phyloP scores from a whole-genome alignment of 805 yeast genomes.

The Metschnikowia continentalis region DNA sequence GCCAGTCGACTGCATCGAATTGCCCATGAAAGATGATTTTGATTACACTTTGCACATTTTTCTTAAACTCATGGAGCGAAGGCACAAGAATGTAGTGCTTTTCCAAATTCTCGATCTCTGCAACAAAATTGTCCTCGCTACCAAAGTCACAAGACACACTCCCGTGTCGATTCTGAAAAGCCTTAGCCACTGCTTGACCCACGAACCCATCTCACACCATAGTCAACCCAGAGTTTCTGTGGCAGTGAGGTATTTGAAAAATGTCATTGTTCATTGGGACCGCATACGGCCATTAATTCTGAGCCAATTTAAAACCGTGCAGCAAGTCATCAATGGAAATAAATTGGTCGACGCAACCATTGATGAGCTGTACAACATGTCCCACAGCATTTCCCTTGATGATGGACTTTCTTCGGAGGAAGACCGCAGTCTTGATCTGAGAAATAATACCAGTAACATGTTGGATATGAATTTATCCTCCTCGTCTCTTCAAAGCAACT shows the following conservation, averaged over 20 bases:
- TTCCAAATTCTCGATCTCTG: constrained; percentile 43
- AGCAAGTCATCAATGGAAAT: constrained; percentile 16
- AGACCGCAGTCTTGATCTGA: neutral
- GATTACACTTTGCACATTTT: constrained; percentile 40
- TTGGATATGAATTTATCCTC: neutral
- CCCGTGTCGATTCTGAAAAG: constrained; percentile 41
- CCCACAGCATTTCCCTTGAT: constrained; percentile 20
- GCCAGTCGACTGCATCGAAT: constrained; percentile 42
- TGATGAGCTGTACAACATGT: constrained; percentile 30
- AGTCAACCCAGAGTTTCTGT: constrained; percentile 47
- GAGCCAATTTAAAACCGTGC: constrained; percentile 13
- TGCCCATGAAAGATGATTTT: constrained; percentile 52
- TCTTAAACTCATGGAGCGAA: constrained; percentile 27
- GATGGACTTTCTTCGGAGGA: constrained; percentile 16
- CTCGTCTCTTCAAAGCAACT: constrained; percentile 3
- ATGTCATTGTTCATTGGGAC: constrained; percentile 50
- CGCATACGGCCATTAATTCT: constrained; percentile 19
- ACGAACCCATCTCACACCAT: constrained; percentile 36
- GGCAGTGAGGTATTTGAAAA: constrained; percentile 51
- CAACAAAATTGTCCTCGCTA: constrained; percentile 32
- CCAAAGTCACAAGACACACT: constrained; percentile 18
- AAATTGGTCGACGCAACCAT: constrained; percentile 9
- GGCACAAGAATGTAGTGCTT: constrained; percentile 25
- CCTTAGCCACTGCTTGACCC: constrained; percentile 53
- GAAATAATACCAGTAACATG: neutral